Percentiles rank a stretch among this genome's conserved stretches.
These are phyloP conservation scores for Tillandsia fasciculata DNA, from an alignment of 176 grass and related monocot species.

Conservation along the genomic window DNA sequence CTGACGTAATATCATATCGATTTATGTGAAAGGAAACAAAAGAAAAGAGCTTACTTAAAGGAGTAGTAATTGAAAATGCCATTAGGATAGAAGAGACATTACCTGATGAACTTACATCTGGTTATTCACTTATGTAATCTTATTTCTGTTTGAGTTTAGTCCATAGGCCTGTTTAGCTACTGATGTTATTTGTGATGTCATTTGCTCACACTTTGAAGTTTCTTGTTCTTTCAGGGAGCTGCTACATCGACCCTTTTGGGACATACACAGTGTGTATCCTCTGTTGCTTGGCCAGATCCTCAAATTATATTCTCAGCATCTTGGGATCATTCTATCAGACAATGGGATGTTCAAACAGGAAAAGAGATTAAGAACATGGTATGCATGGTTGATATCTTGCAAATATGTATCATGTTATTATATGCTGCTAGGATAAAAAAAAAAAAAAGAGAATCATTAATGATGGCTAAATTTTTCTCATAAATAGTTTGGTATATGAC, in stretches of 20 bases:
- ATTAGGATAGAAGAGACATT: too few relatives aligned
- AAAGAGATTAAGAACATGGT: slow-evolving; percentile 85
- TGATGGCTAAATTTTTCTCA: neutral
- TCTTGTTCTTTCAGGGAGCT: slow-evolving; percentile 33
- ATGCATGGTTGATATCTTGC: slow-evolving; percentile 1
- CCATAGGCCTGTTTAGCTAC: too few relatives aligned
- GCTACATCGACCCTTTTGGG: slow-evolving; percentile 64
- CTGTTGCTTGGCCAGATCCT: slow-evolving; percentile 63
- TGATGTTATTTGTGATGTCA: neutral
- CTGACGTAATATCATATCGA: too few relatives aligned
- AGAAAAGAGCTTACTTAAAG: too few relatives aligned
- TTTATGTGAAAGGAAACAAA: too few relatives aligned
- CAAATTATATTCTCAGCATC: slow-evolving; percentile 77
- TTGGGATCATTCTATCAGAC: slow-evolving; percentile 94
- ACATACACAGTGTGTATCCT: slow-evolving; percentile 81
- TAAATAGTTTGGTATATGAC: neutral
- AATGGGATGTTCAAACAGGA: slow-evolving; percentile 75
- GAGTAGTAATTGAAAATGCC: too few relatives aligned
- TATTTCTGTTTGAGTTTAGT: too few relatives aligned
- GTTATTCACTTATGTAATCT: too few relatives aligned
- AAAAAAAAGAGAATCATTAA: neutral
- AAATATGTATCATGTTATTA: neutral
- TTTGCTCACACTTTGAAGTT: neutral
- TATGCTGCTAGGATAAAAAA: neutral
- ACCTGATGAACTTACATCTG: too few relatives aligned